Percentiles rank a stretch among this genome's conserved stretches.
Conservation (phyloP, 345 rosid species). For the Melaleuca quinquenervia region DNA sequence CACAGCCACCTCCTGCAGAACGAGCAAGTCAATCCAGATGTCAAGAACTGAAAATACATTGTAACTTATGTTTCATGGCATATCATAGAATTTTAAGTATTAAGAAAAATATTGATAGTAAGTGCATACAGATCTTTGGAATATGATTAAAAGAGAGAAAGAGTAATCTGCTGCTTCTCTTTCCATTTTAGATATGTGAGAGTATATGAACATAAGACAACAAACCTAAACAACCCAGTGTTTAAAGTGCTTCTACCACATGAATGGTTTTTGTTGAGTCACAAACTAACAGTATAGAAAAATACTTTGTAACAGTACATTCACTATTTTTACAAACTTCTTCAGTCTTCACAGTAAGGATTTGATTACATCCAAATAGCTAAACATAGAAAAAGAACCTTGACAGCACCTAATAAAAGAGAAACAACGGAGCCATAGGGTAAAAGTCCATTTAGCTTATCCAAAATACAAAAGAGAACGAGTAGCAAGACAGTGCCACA, state of each 20-base stretch:
- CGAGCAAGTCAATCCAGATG: background rate
- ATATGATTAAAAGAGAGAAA: background rate
- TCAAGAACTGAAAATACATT: background rate
- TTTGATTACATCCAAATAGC: background rate
- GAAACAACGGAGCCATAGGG: background rate
- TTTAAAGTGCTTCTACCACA: background rate
- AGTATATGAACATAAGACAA: background rate
- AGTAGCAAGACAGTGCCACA: background rate
- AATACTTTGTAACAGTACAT: background rate
- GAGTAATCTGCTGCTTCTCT: background rate
- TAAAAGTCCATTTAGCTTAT: background rate
- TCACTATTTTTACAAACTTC: background rate
- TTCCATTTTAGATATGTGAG: background rate
- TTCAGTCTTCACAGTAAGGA: background rate
- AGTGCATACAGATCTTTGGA: background rate
- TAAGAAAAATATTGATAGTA: background rate
- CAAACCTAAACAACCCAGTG: background rate
- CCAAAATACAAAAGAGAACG: background rate
- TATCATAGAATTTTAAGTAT: background rate
- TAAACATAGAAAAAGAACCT: background rate
- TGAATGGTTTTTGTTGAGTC: background rate
- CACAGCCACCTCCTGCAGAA: constrained; percentile 90
- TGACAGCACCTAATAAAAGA: background rate
- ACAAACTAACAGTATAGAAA: background rate
- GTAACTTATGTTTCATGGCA: background rate